Conservation (phyloP, 2,329 filamentous ascomycete species). For the Elsinoe perseae region DNA sequence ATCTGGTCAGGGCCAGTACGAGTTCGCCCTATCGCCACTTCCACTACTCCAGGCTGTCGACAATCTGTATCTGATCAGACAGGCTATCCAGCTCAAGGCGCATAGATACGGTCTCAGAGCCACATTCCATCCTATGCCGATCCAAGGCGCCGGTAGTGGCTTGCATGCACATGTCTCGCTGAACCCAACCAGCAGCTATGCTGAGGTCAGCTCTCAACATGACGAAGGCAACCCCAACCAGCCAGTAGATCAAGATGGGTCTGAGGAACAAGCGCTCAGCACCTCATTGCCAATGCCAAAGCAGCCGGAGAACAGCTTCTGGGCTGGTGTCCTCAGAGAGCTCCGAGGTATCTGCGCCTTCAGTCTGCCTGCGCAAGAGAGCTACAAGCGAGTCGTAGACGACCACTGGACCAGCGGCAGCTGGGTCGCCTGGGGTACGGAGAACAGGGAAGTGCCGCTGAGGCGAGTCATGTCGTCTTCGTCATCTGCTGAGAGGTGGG, state of each 20-base stretch:
- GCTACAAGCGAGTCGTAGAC: conserved; percentile 61
- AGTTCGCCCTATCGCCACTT: conserved; percentile 60
- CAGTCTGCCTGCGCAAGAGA: conserved; percentile 55
- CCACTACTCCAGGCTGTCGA: conserved; percentile 63
- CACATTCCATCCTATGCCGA: conserved; percentile 68
- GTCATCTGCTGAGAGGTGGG: conserved; percentile 57
- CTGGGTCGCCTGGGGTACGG: conserved; percentile 72
- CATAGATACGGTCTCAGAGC: conserved; percentile 56
- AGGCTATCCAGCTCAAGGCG: conserved; percentile 59
- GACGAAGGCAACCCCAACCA: background rate
- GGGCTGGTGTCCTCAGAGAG: conserved; percentile 59
- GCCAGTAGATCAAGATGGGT: background rate
- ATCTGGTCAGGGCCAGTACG: conserved; percentile 65
- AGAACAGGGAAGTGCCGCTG: conserved; percentile 70
- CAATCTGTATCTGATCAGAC: conserved; percentile 60
- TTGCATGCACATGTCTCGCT: conserved; percentile 65
- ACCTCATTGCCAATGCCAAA: background rate
- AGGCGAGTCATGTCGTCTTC: conserved; percentile 47
- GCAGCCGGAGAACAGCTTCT: conserved; percentile 53
- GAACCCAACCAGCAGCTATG: conserved; percentile 31
- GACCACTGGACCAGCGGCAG: conserved; percentile 71
- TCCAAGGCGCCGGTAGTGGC: conserved; percentile 53
- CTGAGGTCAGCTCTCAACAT: background rate
- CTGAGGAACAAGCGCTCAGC: background rate
- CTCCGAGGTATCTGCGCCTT: conserved; percentile 62